Conservation (phyloP, 768 basidiomycete species). For the Hericium rajendrae region DNA sequence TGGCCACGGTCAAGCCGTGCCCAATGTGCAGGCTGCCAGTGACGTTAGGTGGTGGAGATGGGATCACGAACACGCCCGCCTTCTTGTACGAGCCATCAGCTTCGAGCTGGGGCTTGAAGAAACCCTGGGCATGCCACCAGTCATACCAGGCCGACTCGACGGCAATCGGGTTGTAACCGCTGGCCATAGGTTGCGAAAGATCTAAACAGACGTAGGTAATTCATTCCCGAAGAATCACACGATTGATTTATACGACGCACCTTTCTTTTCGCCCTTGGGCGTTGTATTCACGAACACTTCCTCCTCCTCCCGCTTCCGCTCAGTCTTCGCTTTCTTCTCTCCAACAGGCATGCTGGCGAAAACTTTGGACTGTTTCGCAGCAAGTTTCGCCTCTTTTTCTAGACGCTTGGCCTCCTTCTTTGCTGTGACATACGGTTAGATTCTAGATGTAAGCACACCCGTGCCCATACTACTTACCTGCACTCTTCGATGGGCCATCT, state of each 20-base stretch:
- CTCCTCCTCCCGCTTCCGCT: slow-evolving; percentile 67
- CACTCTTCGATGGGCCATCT: slow-evolving; percentile 26
- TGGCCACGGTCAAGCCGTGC: slow-evolving; percentile 83
- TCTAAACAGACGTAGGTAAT: slow-evolving; percentile 35
- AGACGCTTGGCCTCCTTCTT: slow-evolving; percentile 82
- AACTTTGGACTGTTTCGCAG: slow-evolving; percentile 52
- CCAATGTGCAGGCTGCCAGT: slow-evolving; percentile 95
- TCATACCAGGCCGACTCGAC: slow-evolving; percentile 97
- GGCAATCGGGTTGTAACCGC: slow-evolving; percentile 91
- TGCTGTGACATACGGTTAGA: slow-evolving; percentile 27
- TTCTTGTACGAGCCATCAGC: slow-evolving; percentile 35
- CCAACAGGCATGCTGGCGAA: slow-evolving; percentile 29
- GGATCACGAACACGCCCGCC: slow-evolving; percentile 31
- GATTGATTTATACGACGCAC: slow-evolving; percentile 28
- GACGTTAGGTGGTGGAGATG: slow-evolving; percentile 92
- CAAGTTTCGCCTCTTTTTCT: slow-evolving; percentile 71
- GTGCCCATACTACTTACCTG: slow-evolving; percentile 22
- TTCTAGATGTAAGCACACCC: not conserved
- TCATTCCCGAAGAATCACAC: not conserved
- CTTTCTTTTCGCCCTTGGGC: slow-evolving; percentile 89
- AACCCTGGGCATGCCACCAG: slow-evolving; percentile 91
- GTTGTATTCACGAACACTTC: slow-evolving; percentile 82
- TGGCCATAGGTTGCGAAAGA: slow-evolving; percentile 76
- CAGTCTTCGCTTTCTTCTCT: slow-evolving; percentile 67
- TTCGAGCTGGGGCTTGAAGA: slow-evolving; percentile 69